phyloP scores from a whole-genome alignment of 768 basidiomycete genomes.

The Kwoniella pini region DNA sequence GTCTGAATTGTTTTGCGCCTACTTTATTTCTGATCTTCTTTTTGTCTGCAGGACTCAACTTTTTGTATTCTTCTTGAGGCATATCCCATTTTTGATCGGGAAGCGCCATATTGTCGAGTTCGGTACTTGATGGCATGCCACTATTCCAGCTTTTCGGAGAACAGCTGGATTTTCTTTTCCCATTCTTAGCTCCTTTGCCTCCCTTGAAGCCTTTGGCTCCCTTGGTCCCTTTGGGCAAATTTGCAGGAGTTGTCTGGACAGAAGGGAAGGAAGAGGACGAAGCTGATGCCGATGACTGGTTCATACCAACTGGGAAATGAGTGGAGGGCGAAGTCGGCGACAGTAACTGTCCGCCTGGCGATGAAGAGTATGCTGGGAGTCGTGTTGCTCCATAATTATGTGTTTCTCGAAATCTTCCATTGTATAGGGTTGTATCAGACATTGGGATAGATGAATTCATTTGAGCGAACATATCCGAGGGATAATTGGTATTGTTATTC shows the following conservation, averaged over 20 bases:
- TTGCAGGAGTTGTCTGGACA: conserved; percentile 9
- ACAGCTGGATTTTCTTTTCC: conserved; percentile 23
- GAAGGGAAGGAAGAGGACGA: conserved; percentile 34
- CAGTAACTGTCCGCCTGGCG: conserved; percentile 18
- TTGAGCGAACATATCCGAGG: too few relatives aligned
- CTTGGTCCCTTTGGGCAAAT: conserved; percentile 13
- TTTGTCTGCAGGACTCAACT: conserved; percentile 45
- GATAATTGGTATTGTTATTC: too few relatives aligned
- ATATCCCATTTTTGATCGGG: conserved; percentile 45
- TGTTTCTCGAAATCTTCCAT: too few relatives aligned
- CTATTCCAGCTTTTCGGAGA: conserved; percentile 31
- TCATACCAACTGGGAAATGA: conserved; percentile 24
- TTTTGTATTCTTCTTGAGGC: conserved; percentile 46
- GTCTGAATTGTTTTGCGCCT: conserved; percentile 37
- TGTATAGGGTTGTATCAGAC: conserved; percentile 3
- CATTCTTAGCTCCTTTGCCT: background rate
- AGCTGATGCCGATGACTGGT: conserved; percentile 25
- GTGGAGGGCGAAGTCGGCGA: conserved; percentile 42
- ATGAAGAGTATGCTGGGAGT: conserved; percentile 20
- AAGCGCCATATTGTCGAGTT: conserved; percentile 13
- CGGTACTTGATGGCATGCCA: conserved; percentile 9
- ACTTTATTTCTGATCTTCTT: conserved; percentile 48
- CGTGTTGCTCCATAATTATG: conserved; percentile 35
- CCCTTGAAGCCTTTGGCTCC: too few relatives aligned
- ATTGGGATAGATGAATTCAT: conserved; percentile 8